phyloP scores from a whole-genome alignment of 2,329 filamentous ascomycete species.

The Epicoccum sorghinum region DNA sequence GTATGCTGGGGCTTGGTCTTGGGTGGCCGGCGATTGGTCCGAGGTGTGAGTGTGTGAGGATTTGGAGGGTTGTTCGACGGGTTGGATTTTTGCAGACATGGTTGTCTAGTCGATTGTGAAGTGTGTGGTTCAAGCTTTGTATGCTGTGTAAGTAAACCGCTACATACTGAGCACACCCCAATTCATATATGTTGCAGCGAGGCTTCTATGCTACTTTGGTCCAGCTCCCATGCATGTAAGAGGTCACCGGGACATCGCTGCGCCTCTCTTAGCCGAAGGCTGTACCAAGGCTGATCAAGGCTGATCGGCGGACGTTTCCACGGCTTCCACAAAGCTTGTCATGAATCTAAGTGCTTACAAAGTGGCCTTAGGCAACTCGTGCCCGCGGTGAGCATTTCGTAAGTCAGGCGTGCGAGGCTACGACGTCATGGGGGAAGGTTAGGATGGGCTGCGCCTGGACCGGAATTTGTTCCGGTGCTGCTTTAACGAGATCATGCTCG shows the following conservation, averaged over 20 bases:
- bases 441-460: background rate
- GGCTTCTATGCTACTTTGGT: background rate
- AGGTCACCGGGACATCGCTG: background rate
- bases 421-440: slow-evolving; percentile 1
- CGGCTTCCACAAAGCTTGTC: background rate
- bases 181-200: background rate
- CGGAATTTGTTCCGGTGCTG: background rate
- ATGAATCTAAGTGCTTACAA: background rate
- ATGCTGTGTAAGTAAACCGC: background rate
- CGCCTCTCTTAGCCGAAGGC: slow-evolving; percentile 2
- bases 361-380: background rate
- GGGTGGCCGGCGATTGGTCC: background rate
- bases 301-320: slow-evolving; percentile 1
- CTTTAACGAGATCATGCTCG: too few species aligned
- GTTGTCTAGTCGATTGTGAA: background rate
- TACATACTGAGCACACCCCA: background rate
- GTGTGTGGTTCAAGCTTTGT: background rate
- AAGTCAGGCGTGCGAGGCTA: slow-evolving; percentile 2
- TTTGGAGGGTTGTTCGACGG: background rate
- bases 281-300: slow-evolving; percentile 5
- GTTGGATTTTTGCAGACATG: background rate
- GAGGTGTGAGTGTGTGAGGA: background rate
- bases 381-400: too few species aligned
- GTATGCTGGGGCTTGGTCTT: background rate
- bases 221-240: background rate